Percentiles rank a stretch among this genome's conserved stretches.
These are phyloP conservation scores for Asterophora lycoperdoides DNA, from an alignment of 768 basidiomycete genomes.

Conservation along the genomic window DNA sequence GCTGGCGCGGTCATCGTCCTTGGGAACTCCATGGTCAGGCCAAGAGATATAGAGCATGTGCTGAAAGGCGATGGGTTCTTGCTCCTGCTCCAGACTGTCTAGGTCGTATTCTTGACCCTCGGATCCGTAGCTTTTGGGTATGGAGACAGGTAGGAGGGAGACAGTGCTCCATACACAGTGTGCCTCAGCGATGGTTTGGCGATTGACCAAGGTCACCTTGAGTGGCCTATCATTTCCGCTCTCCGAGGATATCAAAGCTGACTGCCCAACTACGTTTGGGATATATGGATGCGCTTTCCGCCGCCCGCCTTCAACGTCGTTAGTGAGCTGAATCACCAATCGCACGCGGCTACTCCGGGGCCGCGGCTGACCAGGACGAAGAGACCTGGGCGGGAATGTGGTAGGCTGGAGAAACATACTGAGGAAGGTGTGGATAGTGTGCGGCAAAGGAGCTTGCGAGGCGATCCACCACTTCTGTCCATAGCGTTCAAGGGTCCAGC, in stretches of 20 bases:
- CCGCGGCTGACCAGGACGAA: slow-evolving; percentile 7
- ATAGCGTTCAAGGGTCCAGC: slow-evolving; percentile 73
- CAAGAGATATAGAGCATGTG: slow-evolving; percentile 74
- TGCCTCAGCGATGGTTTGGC: slow-evolving; percentile 46
- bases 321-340: slow-evolving; percentile 82
- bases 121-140: background rate
- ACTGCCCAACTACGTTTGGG: slow-evolving; percentile 53
- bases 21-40: slow-evolving; percentile 85
- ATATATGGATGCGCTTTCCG: slow-evolving; percentile 80
- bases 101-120: slow-evolving; percentile 8
- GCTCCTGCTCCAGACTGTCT: slow-evolving; percentile 15
- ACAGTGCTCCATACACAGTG: slow-evolving; percentile 61
- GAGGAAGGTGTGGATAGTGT: slow-evolving; percentile 73
- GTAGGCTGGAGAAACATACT: slow-evolving; percentile 56
- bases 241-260: slow-evolving; percentile 43
- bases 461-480: slow-evolving; percentile 84
- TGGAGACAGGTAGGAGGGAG: slow-evolving; percentile 39
- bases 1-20: slow-evolving; percentile 51
- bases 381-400: slow-evolving; percentile 27
- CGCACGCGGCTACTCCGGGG: slow-evolving; percentile 45
- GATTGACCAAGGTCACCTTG: slow-evolving; percentile 53
- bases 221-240: slow-evolving; percentile 39
- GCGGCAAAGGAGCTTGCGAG: slow-evolving; percentile 72
- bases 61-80: slow-evolving; percentile 48
- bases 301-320: slow-evolving; percentile 60